phyloP scores from a whole-genome alignment of 805 yeast genomes.

The Wickerhamomyces mucosus region DNA sequence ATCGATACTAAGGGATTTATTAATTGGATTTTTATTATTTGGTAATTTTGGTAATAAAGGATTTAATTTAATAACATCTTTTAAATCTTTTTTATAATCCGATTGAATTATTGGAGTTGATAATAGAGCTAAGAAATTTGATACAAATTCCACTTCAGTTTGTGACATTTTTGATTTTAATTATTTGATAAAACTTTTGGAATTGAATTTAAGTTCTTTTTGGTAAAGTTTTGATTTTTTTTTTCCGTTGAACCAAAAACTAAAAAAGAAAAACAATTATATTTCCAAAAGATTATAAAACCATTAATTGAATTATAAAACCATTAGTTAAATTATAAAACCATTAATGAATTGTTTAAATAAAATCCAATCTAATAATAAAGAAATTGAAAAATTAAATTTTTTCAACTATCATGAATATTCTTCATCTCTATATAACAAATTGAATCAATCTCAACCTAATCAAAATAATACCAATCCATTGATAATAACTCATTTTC shows the following conservation, averaged over 20 bases:
- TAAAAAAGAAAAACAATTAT: not conserved
- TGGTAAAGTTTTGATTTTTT: too few species aligned
- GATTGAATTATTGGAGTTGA: conserved; percentile 6
- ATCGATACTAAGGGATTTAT: not conserved
- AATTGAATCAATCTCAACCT: conserved; percentile 9
- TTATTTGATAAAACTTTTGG: not conserved
- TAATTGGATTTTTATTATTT: conserved; percentile 24
- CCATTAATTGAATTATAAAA: too few species aligned
- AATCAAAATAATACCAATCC: conserved; percentile 25
- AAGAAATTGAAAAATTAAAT: conserved; percentile 18
- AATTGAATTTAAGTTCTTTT: not conserved
- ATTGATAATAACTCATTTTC: conserved; percentile 56
- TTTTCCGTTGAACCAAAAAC: not conserved
- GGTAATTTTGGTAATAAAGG: conserved; percentile 33
- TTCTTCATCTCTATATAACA: conserved; percentile 27
- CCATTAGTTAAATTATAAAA: too few species aligned
- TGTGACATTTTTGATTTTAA: conserved; percentile 6
- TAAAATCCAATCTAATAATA: too few species aligned
- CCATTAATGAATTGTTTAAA: too few species aligned
- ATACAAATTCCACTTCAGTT: conserved; percentile 13
- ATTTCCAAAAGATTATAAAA: not conserved
- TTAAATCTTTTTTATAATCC: conserved; percentile 9
- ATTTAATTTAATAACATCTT: conserved; percentile 3
- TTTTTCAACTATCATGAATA: conserved; percentile 69
- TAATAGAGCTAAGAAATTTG: conserved; percentile 12